Evolutionary conservation across 176 grass and related monocot genomes (phyloP).

Genomic region (Avena atlantica): DNA sequence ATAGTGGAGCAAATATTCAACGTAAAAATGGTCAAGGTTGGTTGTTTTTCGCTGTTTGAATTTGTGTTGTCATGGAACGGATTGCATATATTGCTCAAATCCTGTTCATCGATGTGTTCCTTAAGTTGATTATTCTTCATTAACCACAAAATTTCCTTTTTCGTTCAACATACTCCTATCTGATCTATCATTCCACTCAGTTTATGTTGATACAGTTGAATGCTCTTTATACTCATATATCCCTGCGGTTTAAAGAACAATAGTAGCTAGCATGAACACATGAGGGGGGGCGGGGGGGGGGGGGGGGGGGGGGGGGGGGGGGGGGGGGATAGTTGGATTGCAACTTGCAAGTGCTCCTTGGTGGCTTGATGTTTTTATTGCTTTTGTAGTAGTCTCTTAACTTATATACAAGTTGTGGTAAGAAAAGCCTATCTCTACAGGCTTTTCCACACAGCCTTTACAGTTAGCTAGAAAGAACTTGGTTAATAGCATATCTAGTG

Average conservation of each 20-base stretch:
- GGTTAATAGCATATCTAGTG: not conserved
- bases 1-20: slow-evolving; percentile 82
- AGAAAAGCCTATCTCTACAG: not conserved
- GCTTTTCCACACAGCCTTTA: slow-evolving; percentile 4
- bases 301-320: not conserved
- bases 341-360: not conserved
- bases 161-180: not conserved
- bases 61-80: slow-evolving; percentile 15
- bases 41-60: slow-evolving; percentile 33
- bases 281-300: not conserved
- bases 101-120: slow-evolving; percentile 3
- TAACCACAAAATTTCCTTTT: not conserved
- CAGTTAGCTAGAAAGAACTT: slow-evolving; percentile 11
- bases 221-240: not conserved
- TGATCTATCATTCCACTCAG: not conserved
- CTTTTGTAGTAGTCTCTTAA: no score
- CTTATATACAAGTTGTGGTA: not conserved
- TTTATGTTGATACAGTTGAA: slow-evolving; percentile 8
- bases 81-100: slow-evolving; percentile 26
- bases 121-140: slow-evolving; percentile 5
- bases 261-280: slow-evolving; percentile 7
- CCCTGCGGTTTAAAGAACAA: not conserved
- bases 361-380: not conserved
- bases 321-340: not conserved
- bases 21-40: slow-evolving; percentile 96